Evolutionary conservation across 768 basidiomycete genomes (phyloP).

Genomic region (Jaapia argillacea): DNA sequence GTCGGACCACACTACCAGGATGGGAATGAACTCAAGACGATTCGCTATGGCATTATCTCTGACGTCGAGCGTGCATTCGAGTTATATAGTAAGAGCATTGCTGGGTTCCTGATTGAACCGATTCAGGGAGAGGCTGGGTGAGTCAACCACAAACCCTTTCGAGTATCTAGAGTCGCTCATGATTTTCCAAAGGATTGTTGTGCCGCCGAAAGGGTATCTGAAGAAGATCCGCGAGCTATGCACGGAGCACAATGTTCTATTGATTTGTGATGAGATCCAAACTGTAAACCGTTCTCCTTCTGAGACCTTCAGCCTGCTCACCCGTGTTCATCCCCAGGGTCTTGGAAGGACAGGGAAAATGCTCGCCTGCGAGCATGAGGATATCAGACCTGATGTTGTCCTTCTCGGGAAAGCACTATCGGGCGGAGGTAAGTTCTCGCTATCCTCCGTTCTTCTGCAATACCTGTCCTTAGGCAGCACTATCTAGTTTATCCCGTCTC

Average conservation of each 20-base stretch:
- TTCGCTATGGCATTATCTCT: constrained; percentile 75
- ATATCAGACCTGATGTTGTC: constrained; percentile 83
- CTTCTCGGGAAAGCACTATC: constrained; percentile 95
- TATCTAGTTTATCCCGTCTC: constrained; percentile 87
- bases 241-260: constrained; percentile 86
- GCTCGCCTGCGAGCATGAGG: constrained; percentile 84
- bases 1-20: constrained; percentile 76
- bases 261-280: constrained; percentile 98
- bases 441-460: constrained; percentile 1
- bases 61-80: constrained; percentile 81
- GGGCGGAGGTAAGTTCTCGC: constrained; percentile 68
- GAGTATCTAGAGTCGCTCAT: background rate
- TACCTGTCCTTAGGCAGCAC: background rate
- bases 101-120: constrained; percentile 93
- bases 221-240: constrained; percentile 69
- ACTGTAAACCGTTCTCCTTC: constrained; percentile 41
- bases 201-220: constrained; percentile 86
- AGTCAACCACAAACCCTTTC: constrained; percentile 16
- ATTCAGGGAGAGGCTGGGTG: constrained; percentile 99
- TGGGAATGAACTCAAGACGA: constrained; percentile 34
- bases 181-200: constrained; percentile 58
- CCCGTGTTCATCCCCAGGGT: constrained; percentile 37
- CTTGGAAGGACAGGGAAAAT: constrained; percentile 90
- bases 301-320: background rate
- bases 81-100: constrained; percentile 70